These are phyloP conservation scores for Achaetomium macrosporum DNA, from an alignment of 2,329 filamentous ascomycete genomes.

Conservation along the genomic window DNA sequence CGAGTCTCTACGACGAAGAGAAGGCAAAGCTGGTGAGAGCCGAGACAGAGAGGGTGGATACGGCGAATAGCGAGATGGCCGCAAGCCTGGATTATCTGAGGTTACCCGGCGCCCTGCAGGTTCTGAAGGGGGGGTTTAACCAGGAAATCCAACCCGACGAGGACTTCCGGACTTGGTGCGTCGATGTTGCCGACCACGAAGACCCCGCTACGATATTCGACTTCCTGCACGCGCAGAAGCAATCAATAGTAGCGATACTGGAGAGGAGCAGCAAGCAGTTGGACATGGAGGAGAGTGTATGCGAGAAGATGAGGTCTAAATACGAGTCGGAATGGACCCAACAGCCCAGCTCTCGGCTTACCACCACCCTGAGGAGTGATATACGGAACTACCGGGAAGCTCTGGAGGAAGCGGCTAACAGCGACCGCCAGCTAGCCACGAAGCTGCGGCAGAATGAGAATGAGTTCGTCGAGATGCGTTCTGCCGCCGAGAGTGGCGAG, in stretches of 20 bases:
- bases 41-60: constrained; percentile 88
- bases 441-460: constrained; percentile 80
- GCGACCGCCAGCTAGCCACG: constrained; percentile 74
- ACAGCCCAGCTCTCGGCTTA: constrained; percentile 86
- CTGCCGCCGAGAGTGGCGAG: constrained; percentile 78
- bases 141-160: constrained; percentile 83
- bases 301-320: constrained; percentile 98
- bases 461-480: constrained; percentile 93
- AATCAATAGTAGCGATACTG: constrained; percentile 63
- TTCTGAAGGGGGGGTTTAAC: constrained; percentile 87
- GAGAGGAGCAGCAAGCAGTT: constrained; percentile 81
- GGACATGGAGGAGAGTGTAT: constrained; percentile 95
- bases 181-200: constrained; percentile 82
- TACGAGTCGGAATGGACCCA: constrained; percentile 96
- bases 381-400: constrained; percentile 84
- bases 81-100: constrained; percentile 91
- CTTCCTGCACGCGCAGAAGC: constrained; percentile 68
- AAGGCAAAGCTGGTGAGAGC: constrained; percentile 93
- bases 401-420: constrained; percentile 80
- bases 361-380: constrained; percentile 78
- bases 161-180: constrained; percentile 90
- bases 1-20: constrained; percentile 95
- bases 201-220: constrained; percentile 76
- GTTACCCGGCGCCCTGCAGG: constrained; percentile 79
- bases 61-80: constrained; percentile 91